Evolutionary conservation across 2,329 filamentous ascomycete species (phyloP).

Genomic region (Hymenoscyphus occultus): DNA sequence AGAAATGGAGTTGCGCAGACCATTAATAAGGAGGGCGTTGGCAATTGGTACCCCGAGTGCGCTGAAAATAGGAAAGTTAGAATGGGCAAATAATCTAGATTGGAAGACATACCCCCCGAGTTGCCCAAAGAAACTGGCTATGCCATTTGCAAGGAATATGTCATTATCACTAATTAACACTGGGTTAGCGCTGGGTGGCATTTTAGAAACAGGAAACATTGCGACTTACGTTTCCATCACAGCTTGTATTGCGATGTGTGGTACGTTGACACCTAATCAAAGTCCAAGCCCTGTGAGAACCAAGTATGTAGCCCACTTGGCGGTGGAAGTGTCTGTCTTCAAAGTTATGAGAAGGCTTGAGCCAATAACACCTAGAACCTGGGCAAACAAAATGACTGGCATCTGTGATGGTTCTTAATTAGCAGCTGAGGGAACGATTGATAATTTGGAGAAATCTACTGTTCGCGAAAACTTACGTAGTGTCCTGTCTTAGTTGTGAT

Average conservation of each 20-base stretch:
- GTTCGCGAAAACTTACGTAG: slow-evolving; percentile 1
- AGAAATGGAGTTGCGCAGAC: background rate
- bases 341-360: background rate
- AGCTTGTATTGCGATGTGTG: background rate
- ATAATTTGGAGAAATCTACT: background rate
- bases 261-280: background rate
- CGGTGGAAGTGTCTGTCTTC: background rate
- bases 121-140: background rate
- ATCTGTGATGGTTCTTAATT: background rate
- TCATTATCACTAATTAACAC: background rate
- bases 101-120: background rate
- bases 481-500: background rate
- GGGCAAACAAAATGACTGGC: background rate
- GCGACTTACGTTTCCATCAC: background rate
- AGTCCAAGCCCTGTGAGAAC: background rate
- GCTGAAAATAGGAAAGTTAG: background rate
- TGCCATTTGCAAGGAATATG: background rate
- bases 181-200: background rate
- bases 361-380: background rate
- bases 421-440: background rate
- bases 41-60: background rate
- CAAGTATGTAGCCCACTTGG: background rate
- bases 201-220: background rate
- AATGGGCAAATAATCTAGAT: background rate
- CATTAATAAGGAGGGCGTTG: background rate